These are phyloP conservation scores for Stagonosporopsis rhizophila DNA, from an alignment of 2,329 filamentous ascomycete species.

Conservation along the genomic window DNA sequence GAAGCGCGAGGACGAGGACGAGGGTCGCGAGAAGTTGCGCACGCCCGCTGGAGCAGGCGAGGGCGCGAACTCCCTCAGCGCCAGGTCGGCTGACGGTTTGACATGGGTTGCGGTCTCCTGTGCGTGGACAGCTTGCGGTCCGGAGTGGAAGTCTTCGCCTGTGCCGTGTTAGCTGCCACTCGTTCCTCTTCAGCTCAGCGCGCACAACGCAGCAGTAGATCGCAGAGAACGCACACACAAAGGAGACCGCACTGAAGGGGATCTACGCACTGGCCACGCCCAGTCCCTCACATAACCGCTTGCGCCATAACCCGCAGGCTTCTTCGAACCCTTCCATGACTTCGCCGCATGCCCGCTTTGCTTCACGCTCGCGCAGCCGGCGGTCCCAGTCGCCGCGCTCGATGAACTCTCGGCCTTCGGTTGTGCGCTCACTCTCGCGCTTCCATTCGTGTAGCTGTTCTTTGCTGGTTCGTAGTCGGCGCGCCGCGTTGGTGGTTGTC, in stretches of 20 bases:
- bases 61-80: constrained; percentile 3
- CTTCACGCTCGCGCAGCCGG: constrained; percentile 77
- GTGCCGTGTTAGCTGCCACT: constrained; percentile 4
- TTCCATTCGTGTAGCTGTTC: constrained; percentile 87
- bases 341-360: constrained; percentile 81
- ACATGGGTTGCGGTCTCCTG: background rate
- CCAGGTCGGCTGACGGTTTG: background rate
- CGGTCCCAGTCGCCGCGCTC: constrained; percentile 83
- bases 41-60: constrained; percentile 6
- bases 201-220: background rate
- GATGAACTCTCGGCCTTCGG: constrained; percentile 84
- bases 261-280: constrained; percentile 47
- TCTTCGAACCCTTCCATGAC: constrained; percentile 93
- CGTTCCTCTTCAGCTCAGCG: background rate
- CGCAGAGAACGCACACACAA: background rate
- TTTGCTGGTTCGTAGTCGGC: constrained; percentile 79
- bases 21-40: constrained; percentile 16
- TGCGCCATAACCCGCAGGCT: constrained; percentile 84
- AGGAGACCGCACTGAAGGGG: constrained; percentile 11
- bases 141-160: constrained; percentile 5
- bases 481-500: constrained; percentile 79
- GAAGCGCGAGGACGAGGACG: constrained; percentile 17
- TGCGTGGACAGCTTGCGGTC: background rate
- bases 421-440: constrained; percentile 79
- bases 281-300: constrained; percentile 65